Base-by-base conservation (phyloP, 176 grass and related monocot genomes). In the Rhynchospora tenuis region DNA sequence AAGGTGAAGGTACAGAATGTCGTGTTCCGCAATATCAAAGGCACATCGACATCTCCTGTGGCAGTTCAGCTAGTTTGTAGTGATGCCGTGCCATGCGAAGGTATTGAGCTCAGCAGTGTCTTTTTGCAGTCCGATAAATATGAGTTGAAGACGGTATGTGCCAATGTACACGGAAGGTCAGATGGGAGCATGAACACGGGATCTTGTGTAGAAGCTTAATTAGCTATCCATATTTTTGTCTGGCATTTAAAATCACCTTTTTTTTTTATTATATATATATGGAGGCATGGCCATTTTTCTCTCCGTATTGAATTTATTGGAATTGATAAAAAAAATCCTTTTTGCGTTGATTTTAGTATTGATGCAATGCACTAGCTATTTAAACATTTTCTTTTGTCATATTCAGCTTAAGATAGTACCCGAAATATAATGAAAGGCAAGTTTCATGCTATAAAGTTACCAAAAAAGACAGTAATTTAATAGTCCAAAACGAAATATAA, bases 21-120 rank as follows among this genome's bases (percentile, higher is more conserved):
- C 7, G 52, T 81, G 16, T 97, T 89, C 81, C 86, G 73, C 66
- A 91, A 89, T 80, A 90, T 97, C 87, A 84, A 47, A 8, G 94
- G 91, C 0, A 97, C 89, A 0, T 93, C 91, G 1, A 78, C 73
- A 4, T 91, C 91, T 64, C 87, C 85, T 0, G 85, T 81, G 67
- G 91, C 84, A 2, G 71, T 93, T 59, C 86, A 85, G 31, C 73
- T 97, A 88, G 78, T 81, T 68, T 97, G 94, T 86, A 84, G 84
- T 6, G 76, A 83, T 62, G 87, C 86, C 19, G 51, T 88, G 44
- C 94, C 94, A 0, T 97, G 94, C 66, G 46, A 91, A 66, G 87
- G 87, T 9, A 56, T 97, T 1, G 83, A 93, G 87, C 61, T 97
- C 28, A 15, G 75, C 54, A 89, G 93, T 64, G 86, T 97, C 65